A percentile compares a stretch with the other conserved stretches of the same genome.
Conservation (phyloP, 2,329 filamentous ascomycete genomes). For the Paramyrothecium sp. region DNA sequence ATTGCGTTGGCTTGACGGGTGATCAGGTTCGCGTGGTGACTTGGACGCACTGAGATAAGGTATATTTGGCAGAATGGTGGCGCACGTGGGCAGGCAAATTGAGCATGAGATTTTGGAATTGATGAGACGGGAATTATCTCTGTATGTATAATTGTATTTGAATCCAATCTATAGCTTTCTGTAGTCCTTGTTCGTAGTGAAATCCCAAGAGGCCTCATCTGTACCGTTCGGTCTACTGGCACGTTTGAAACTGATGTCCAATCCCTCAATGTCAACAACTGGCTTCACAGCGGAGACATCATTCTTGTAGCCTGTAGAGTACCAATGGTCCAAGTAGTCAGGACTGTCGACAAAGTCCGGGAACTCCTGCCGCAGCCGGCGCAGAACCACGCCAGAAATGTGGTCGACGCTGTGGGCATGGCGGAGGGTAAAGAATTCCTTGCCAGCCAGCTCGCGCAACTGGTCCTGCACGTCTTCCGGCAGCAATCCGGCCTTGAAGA, state of each 20-base stretch:
- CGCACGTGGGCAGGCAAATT: too few species aligned
- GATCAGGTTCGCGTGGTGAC: too few species aligned
- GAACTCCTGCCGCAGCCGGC: conserved; percentile 47
- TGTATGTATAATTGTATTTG: too few species aligned
- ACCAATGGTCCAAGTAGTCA: conserved; percentile 23
- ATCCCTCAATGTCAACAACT: conserved; percentile 40
- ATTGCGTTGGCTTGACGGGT: too few species aligned
- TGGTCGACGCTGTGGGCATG: conserved; percentile 66
- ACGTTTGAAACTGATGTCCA: conserved; percentile 42
- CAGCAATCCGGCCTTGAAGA: conserved; percentile 61
- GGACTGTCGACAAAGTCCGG: conserved; percentile 44
- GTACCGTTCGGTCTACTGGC: conserved; percentile 50
- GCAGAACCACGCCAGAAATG: conserved; percentile 58
- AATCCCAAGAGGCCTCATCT: conserved; percentile 57
- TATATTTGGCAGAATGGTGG: too few species aligned
- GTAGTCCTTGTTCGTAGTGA: conserved; percentile 12
- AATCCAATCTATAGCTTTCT: too few species aligned
- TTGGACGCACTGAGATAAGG: too few species aligned
- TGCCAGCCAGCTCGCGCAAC: conserved; percentile 46
- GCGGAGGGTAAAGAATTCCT: conserved; percentile 54
- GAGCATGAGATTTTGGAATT: too few species aligned
- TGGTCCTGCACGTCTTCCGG: conserved; percentile 48
- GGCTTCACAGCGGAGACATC: conserved; percentile 42
- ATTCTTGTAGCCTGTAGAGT: conserved; percentile 14
- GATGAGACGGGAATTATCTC: too few species aligned